Evolutionary conservation across 2,329 filamentous ascomycete species (phyloP).

Genomic region (Neonectria coccinea): DNA sequence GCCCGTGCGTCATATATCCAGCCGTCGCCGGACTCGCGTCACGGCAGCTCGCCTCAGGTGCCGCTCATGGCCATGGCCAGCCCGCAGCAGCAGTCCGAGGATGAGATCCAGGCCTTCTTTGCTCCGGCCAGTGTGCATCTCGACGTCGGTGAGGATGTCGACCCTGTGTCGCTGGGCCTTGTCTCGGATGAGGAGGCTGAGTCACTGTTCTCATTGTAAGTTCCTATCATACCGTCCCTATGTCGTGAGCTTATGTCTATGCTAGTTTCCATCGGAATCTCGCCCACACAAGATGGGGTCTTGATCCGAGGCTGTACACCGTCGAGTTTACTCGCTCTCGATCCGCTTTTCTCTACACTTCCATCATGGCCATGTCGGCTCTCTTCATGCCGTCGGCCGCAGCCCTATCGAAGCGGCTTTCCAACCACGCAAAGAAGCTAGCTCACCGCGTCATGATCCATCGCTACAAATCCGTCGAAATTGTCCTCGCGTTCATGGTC

Average conservation of each 20-base stretch:
- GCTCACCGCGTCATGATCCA: conserved; percentile 71
- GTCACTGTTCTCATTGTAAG: conserved; percentile 73
- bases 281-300: conserved; percentile 79
- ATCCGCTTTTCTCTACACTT: conserved; percentile 79
- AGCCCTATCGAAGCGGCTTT: conserved; percentile 73
- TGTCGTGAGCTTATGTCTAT: conserved; percentile 6
- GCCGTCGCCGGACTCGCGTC: conserved; percentile 57
- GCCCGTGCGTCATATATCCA: conserved; percentile 78
- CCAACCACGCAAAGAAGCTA: conserved; percentile 71
- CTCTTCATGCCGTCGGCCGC: conserved; percentile 74
- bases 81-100: conserved; percentile 46
- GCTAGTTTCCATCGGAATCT: conserved; percentile 75
- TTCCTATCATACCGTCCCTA: conserved; percentile 10
- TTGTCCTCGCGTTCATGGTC: conserved; percentile 80
- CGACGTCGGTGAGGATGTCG: conserved; percentile 72
- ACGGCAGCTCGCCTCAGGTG: conserved; percentile 44
- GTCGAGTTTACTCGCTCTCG: conserved; percentile 73
- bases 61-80: conserved; percentile 35
- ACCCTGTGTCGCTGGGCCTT: conserved; percentile 77
- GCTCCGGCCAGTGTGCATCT: conserved; percentile 71
- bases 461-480: conserved; percentile 77
- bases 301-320: conserved; percentile 75
- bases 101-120: conserved; percentile 74
- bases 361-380: conserved; percentile 75
- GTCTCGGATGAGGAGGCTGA: conserved; percentile 74